phyloP scores from a whole-genome alignment of 495 filamentous ascomycete species.

The Talaromyces proteolyticus region DNA sequence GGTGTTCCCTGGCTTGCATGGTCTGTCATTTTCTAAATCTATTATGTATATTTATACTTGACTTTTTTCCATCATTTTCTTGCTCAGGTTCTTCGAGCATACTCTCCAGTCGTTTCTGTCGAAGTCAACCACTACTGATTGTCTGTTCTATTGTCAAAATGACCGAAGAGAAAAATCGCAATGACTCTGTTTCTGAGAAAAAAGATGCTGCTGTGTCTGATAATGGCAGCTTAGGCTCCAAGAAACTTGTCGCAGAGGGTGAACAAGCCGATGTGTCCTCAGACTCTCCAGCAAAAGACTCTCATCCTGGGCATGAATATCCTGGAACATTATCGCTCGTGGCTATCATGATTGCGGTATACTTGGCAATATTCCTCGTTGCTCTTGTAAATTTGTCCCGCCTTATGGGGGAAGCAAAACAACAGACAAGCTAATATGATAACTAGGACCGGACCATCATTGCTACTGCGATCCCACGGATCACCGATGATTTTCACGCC shows the following conservation, averaged over 20 bases:
- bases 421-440: not conserved
- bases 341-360: conserved; percentile 20
- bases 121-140: too few relatives aligned
- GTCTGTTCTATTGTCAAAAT: too few relatives aligned
- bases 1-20: too few relatives aligned
- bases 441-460: conserved; percentile 46
- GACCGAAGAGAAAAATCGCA: not conserved
- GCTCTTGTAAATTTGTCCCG: conserved; percentile 17
- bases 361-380: conserved; percentile 27
- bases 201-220: not conserved
- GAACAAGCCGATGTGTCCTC: not conserved
- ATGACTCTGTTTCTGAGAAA: not conserved
- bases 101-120: too few relatives aligned
- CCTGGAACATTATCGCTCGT: conserved; percentile 10
- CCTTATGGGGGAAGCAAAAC: not conserved
- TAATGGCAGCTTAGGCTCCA: not conserved
- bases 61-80: too few relatives aligned
- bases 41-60: too few relatives aligned
- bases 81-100: too few relatives aligned
- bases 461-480: conserved; percentile 55
- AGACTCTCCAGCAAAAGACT: too few relatives aligned
- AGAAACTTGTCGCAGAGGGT: not conserved
- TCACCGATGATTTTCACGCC: conserved; percentile 56
- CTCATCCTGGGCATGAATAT: conserved; percentile 12
- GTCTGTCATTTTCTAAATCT: too few relatives aligned